Base-by-base conservation (phyloP, 441 rosid species). In the Erodium texanum region DNA sequence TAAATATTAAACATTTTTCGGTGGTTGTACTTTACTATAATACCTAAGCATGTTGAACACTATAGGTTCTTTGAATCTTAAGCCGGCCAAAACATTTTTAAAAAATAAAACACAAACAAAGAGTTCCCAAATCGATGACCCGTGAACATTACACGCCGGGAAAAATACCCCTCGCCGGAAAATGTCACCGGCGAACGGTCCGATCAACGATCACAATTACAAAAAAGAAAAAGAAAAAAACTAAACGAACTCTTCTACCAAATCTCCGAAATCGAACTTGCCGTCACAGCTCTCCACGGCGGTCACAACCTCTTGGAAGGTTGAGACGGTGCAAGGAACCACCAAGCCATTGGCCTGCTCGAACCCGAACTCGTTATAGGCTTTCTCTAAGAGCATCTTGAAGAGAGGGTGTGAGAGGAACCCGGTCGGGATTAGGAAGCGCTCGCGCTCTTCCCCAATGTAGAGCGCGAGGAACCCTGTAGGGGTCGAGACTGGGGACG, bases 311-410 rank as follows among this genome's bases (percentile, higher is more conserved):
- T 86, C 88, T 70, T 87, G 86, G 66, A 88, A 92, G 0, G 88
- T 77, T 3, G 93, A 66, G 20, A 87, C 85, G 71, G 79, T 84
- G 69, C 97, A 90, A 3, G 98, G 96, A 65, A 92, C 85, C 58
- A 92, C 88, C 62, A 92, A 75, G 69, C 79, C 78, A 64, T 82
- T 78, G 68, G 71, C 76, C 59, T 87, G 90, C 0, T 77, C 82
- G 48, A 79, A 79, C 11, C 88, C 87, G 48, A 76, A 77, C 73
- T 89, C 95, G 24, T 86, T 75, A 48, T 74, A 80, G 1, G 98
- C 85, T 74, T 88, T 92, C 70, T 90, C 92, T 0, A 92, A 70
- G 48, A 92, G 59, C 86, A 90, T 92, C 82, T 85, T 86, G 75
- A 92, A 81, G 10, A 90, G 76, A 19, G 98, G 97, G 67, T 90